Base-by-base conservation (phyloP, 1,284 basidiomycete genomes). In the Tilletia indica region DNA sequence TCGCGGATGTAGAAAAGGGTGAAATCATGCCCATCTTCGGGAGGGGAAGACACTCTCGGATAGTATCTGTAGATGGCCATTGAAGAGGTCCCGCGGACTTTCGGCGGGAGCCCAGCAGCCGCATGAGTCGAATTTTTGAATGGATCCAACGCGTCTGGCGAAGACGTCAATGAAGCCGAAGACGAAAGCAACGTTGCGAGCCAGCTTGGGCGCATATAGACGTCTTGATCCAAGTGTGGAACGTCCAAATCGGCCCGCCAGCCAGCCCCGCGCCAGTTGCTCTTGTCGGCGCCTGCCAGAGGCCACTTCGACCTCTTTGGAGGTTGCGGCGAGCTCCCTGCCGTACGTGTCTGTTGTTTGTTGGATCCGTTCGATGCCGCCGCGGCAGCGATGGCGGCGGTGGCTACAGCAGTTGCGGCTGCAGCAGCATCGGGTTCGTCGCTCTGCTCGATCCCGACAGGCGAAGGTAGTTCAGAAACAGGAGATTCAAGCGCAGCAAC, bases 1-100 rank as follows among this genome's bases (percentile, higher is more conserved):
- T 99, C 96, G n/a, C n/a, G n/a, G n/a, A n/a, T n/a, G n/a, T n/a
- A n/a, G n/a, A n/a, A n/a, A n/a, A n/a, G n/a, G n/a, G 71, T 96
- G 93, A 8, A 54, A 54, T 8, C 19, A 19, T 12, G 1, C 19
- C 12, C 19, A 19, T 19, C 19, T 19, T 54, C 51, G 16, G 51
- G 19, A 11, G 51, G 51, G 21, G 51, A 54, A 16, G 51, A 54
- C 51, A 19, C 19, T 4, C 16, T 25, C 16, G 51, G 19, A 5
- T 54, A 1, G 51, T 3, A 9, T 14, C 42, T 45, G 42, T 9
- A 45, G 51, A 19, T 31, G 9, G n/a, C 25, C 58, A 31, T 34
- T n/a, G n/a, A n/a, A 36, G 31, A 12, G 16, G 61, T 4, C 31
- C 31, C 19, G 38, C 34, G 61, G 14, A 64, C 61, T 16, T 64